phyloP scores from a whole-genome alignment of 768 basidiomycete species.

The Calocybe cyanea region DNA sequence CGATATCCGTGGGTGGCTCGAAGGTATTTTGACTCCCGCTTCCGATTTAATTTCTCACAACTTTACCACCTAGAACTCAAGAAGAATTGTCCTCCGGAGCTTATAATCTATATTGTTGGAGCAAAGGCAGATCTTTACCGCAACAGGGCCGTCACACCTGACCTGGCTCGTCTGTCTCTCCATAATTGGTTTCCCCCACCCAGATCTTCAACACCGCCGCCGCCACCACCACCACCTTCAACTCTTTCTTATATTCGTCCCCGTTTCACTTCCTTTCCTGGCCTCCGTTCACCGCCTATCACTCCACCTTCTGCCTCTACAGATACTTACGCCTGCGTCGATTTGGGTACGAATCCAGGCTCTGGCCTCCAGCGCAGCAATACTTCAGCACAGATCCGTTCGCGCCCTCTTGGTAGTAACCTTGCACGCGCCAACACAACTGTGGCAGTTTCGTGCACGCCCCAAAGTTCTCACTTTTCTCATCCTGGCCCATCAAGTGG shows the following conservation, averaged over 20 bases:
- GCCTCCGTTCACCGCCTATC: constrained; percentile 57
- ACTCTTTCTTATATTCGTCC: constrained; percentile 76
- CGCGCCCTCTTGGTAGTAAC: constrained; percentile 39
- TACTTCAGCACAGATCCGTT: constrained; percentile 41
- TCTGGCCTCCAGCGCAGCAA: constrained; percentile 52
- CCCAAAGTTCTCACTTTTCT: constrained; percentile 58
- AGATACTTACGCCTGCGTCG: constrained; percentile 58
- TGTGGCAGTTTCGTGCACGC: constrained; percentile 36
- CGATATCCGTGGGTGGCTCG: constrained; percentile 88
- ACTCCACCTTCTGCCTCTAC: constrained; percentile 36
- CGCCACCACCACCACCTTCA: constrained; percentile 55
- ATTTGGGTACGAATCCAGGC: constrained; percentile 51
- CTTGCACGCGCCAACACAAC: constrained; percentile 48
- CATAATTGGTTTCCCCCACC: constrained; percentile 89
- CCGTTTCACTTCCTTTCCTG: constrained; percentile 70
- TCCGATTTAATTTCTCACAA: constrained; percentile 15
- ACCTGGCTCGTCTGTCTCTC: constrained; percentile 78
- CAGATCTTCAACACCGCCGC: constrained; percentile 57
- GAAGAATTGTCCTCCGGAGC: constrained; percentile 84
- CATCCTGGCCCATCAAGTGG: constrained; percentile 48
- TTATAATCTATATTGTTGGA: constrained; percentile 94
- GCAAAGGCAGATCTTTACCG: constrained; percentile 81
- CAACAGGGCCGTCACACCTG: constrained; percentile 73
- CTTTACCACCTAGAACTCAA: constrained; percentile 61
- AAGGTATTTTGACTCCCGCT: constrained; percentile 48